Evolutionary conservation across 441 rosid species (phyloP), one percentile per base, ranked within the genome.

Genomic region (Raphanus hybrid): DNA sequence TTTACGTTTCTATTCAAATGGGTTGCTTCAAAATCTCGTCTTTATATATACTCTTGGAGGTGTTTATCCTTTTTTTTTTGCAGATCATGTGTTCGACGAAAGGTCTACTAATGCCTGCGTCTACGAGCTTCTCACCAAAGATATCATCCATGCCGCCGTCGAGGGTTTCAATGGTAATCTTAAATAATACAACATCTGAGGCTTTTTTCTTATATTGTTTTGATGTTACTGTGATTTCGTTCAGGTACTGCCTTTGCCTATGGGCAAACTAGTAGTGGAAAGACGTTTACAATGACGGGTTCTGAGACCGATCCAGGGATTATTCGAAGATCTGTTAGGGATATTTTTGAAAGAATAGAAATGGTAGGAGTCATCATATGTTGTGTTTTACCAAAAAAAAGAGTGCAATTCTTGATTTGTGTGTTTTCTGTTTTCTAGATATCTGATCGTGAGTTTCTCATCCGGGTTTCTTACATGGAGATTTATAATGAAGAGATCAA

Each of bases 221-320:
- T 70, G 11, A 60, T 71, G 55, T n/a, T n/a, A 14, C 57, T 50
- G 57, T 14, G 57, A 45, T 80, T 73, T n/a, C 6, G 48, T 37
- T 20, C 70, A 92, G 97, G 98, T 61, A 92, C 98, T 69, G 96
- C 89, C 41, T 94, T 94, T 90, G 99, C 97, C 7, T 92, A 94
- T 79, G 99, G 99, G 64, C 99, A 92, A 81, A 94, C 97, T 7
- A 94, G 97, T 85, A 94, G 99, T 80, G 99, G 99, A 32, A 94
- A 94, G 82, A 92, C 99, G 8, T 94, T 89, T 76, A 94, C 98
- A 1, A 92, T 94, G 97, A 94, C 94, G 16, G 98, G 99, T 65
- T 88, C 98, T 3, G 83, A 87, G 11, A 64, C 75, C 8, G 95
- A 94, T 75, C 96, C 91, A 0, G 97, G 96, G 43, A 84, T 94